Evolutionary conservation across 2,329 filamentous ascomycete species (phyloP), one percentile per base, ranked within the genome.

Genomic region (Aspergillus awamori): DNA sequence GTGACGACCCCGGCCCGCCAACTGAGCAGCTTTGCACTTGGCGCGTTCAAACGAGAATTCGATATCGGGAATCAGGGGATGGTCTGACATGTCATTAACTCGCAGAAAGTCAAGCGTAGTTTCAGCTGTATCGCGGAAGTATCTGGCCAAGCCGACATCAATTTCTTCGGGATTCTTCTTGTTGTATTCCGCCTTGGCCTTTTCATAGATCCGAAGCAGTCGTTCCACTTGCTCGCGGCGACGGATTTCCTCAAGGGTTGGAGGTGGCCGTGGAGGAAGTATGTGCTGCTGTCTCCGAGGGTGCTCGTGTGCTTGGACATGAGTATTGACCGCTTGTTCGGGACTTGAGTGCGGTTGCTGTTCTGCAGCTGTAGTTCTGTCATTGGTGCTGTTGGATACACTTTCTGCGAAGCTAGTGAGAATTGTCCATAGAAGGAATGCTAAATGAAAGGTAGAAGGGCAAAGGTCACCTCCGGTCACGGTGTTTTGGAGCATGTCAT

Each of bases 81-180:
- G 69, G 10, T 73, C 63, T 3, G 61, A 55, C 17, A 65, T 55
- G 8, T 64, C 66, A 22, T 69, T 66, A 8, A 68, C 57, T 26
- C 66, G 61, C 8, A 80, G 65, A 51, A 76, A 77, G 13, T 69
- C 66, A 15, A 79, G 67, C 1, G 73, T 68, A 57, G 80, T 80
- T 59, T 80, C 78, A 5, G 78, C 77, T 1, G 76, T 80, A 64
- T 81, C 78, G 3, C 78, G 76, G 26, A 81, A 73, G 53, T 79
- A 80, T 53, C 75, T 75, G 24, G 76, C 75, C 1, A 72, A 67
- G 22, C 67, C 63, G 38, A 69, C 64, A 33, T 66, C 67, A 4
- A 67, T 57, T 30, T 66, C 70, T 30, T 73, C 63, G 30, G 57
- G 62, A 39, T 68, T 58, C 39, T 69, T 66, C 30, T 72, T 61